Evolutionary conservation across 2,329 filamentous ascomycete species (phyloP).

Genomic region (Penicillium sp.): DNA sequence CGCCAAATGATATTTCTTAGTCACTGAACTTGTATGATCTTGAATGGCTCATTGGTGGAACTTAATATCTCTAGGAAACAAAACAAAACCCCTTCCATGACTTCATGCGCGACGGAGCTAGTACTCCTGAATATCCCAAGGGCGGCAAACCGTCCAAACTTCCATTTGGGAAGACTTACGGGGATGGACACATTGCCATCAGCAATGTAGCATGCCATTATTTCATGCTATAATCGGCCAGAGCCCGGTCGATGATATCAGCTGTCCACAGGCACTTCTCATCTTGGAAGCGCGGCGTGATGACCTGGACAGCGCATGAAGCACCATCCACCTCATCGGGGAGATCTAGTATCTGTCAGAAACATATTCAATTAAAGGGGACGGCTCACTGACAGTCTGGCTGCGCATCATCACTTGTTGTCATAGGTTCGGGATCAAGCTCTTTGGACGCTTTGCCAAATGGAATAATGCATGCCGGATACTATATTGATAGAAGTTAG

Average conservation of each 20-base stretch:
- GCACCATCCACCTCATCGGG: slow-evolving; percentile 44
- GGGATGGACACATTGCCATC: background rate
- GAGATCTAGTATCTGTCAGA: slow-evolving; percentile 38
- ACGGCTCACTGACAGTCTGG: slow-evolving; percentile 25
- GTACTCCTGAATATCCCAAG: background rate
- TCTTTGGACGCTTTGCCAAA: slow-evolving; percentile 45
- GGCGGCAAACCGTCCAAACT: background rate
- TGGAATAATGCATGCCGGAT: slow-evolving; percentile 53
- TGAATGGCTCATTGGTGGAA: background rate
- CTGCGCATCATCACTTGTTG: slow-evolving; percentile 33
- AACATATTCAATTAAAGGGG: background rate
- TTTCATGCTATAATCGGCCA: background rate
- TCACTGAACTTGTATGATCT: background rate
- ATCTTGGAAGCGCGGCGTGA: slow-evolving; percentile 50
- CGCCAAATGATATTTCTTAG: background rate
- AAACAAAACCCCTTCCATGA: background rate
- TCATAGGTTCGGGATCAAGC: slow-evolving; percentile 37
- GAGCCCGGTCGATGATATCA: slow-evolving; percentile 31
- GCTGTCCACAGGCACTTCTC: slow-evolving; percentile 46
- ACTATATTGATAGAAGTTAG: slow-evolving; percentile 33
- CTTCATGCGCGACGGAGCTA: background rate
- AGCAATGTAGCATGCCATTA: background rate
- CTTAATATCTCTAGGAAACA: background rate
- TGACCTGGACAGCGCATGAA: slow-evolving; percentile 50
- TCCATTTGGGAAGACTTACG: background rate